phyloP scores from a whole-genome alignment of 192 early-diverging fungal species.

The Entomortierella parvispora region DNA sequence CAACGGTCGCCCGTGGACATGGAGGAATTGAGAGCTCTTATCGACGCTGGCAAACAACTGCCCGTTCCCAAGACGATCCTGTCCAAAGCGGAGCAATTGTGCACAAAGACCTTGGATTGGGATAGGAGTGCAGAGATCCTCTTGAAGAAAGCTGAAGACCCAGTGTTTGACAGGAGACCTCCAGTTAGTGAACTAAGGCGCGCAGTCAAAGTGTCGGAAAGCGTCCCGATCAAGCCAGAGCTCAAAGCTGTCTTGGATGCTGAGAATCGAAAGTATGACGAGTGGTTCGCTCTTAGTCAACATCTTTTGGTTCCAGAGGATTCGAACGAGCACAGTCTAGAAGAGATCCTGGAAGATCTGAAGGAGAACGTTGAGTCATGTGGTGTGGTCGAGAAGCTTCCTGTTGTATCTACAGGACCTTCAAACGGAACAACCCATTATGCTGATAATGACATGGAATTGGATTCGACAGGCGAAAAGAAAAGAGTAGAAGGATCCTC shows the following conservation, averaged over 20 bases:
- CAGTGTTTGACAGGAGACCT: conserved; percentile 41
- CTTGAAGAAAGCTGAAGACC: conserved; percentile 21
- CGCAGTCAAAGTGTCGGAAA: conserved; percentile 26
- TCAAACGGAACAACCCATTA: neutral
- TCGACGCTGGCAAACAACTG: conserved; percentile 31
- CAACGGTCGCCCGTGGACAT: conserved; percentile 37
- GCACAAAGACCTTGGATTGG: conserved; percentile 38
- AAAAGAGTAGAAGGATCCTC: neutral
- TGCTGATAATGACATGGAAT: neutral
- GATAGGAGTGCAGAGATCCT: conserved; percentile 19
- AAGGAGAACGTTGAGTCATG: conserved; percentile 36
- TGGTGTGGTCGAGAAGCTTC: conserved; percentile 25
- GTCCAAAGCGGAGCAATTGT: conserved; percentile 36
- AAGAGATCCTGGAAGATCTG: conserved; percentile 38
- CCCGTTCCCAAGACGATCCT: conserved; percentile 35
- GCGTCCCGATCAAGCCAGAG: conserved; percentile 10
- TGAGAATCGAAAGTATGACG: conserved; percentile 26
- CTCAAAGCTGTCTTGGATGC: conserved; percentile 33
- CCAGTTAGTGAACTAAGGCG: conserved; percentile 37
- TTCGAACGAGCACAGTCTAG: conserved; percentile 5
- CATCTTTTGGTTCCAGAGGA: conserved; percentile 16
- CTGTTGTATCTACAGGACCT: neutral
- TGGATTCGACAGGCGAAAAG: neutral
- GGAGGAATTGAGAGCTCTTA: conserved; percentile 40
- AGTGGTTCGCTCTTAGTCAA: conserved; percentile 25